Base-by-base conservation (phyloP, 139 green algal genomes). In the Volvox africanus region DNA sequence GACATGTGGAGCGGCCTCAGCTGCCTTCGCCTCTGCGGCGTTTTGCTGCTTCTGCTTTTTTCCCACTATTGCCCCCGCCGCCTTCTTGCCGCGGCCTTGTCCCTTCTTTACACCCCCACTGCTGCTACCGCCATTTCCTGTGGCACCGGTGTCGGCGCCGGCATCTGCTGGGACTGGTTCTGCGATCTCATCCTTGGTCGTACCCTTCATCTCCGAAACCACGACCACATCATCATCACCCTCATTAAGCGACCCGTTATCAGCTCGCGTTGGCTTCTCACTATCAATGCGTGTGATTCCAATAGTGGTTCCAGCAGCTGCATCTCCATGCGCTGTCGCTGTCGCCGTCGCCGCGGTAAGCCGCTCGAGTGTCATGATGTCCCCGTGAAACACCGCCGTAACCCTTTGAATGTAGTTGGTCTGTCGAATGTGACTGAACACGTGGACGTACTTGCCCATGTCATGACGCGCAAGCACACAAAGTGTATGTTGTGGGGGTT, bases 401-500 rank as follows among this genome's bases (percentile, higher is more conserved):
- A 92, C 5, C 0, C 86, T 32, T 36, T 87, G 55, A 35, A 92
- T 77, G 61, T 92, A 68, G 61, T 92, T 92, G 26, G 89, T 92
- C 75, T 92, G 89, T 6, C 82, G 79, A 33, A 92, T 92, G 82
- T 92, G 89, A 13, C 82, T 90, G 82, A 92, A 92, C 26, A 92
- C 75, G 82, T 92, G 89, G 1, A 92, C 62, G 37, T 92, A 87
- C 17, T 50, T 82, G n/a, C 89, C 89, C 61, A 80, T 82, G 2
- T 92, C 89, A 33, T 92, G 71, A 0, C 89, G 83, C 1, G 55
- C 77, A 33, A 92, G 82, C 62, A 92, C 82, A 0, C 37, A 77
- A 30, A 90, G 86, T 22, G 11, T 19, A 0, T 32, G 37, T n/a
- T 32, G 21, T 28, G 65, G 65, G 21, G 24, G 65, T 12, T 73